These are phyloP conservation scores for Zygosaccharomyces gambellarensis DNA, from an alignment of 805 yeast species.

Conservation along the genomic window DNA sequence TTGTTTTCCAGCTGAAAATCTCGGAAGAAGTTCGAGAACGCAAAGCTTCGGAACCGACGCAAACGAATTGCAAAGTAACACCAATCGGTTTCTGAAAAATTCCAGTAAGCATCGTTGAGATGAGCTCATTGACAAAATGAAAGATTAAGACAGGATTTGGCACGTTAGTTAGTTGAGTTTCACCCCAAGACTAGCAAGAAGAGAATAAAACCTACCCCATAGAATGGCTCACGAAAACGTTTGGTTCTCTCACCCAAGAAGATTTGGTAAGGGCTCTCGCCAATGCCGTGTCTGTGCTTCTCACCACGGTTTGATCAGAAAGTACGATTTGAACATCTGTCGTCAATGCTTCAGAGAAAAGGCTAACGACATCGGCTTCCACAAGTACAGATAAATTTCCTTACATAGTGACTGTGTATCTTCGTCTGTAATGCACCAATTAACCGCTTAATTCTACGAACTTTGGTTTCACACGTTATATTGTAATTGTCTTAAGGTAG, in stretches of 20 bases:
- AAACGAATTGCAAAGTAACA: not conserved
- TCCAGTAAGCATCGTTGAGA: not conserved
- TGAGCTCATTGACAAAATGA: not conserved
- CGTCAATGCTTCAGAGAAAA: constrained; percentile 99
- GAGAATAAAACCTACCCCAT: constrained; percentile 17
- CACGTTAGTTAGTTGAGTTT: not conserved
- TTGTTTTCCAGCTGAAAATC: not conserved
- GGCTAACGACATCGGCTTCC: constrained; percentile 98
- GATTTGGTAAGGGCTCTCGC: constrained; percentile 99
- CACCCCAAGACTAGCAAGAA: constrained; percentile 4
- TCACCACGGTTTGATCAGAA: constrained; percentile 99
- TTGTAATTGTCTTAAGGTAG: not conserved
- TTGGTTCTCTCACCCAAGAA: constrained; percentile 99
- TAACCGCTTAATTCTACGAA: constrained; percentile 2
- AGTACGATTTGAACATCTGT: constrained; percentile 98
- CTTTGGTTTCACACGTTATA: not conserved
- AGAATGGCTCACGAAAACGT: constrained; percentile 99
- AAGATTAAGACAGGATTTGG: not conserved
- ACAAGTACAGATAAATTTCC: constrained; percentile 83
- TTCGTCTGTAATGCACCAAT: constrained; percentile 1
- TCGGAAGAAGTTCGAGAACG: not conserved
- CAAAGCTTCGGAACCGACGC: not conserved
- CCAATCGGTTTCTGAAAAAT: constrained; percentile 1
- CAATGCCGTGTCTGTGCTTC: constrained; percentile 99
- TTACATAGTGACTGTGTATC: not conserved